A percentile compares a stretch with the other conserved stretches of the same genome.
phyloP scores from a whole-genome alignment of 2,329 filamentous ascomycete species.

The Penicillium sp. region DNA sequence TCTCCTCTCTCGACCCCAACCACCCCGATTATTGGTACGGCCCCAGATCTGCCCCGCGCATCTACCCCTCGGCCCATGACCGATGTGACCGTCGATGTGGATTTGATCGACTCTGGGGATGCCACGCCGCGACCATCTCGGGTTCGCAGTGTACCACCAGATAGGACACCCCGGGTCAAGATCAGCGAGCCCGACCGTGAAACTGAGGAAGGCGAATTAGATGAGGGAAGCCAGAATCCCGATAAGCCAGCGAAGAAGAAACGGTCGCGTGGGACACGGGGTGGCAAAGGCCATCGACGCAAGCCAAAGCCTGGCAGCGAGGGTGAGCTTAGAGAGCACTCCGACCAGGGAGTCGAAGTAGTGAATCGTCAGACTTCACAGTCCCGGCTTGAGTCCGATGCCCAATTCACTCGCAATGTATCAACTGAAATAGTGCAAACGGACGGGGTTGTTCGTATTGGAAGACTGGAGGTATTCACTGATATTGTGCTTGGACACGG shows the following conservation, averaged over 20 bases:
- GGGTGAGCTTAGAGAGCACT: slow-evolving; percentile 57
- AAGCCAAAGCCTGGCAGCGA: slow-evolving; percentile 55
- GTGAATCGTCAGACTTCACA: slow-evolving; percentile 46
- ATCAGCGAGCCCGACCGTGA: slow-evolving; percentile 42
- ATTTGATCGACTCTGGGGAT: slow-evolving; percentile 26
- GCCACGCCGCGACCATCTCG: slow-evolving; percentile 31
- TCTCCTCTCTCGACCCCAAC: slow-evolving; percentile 39
- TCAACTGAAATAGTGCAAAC: slow-evolving; percentile 59
- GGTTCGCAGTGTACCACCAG: slow-evolving; percentile 17
- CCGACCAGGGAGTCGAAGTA: slow-evolving; percentile 60
- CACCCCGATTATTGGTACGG: slow-evolving; percentile 34
- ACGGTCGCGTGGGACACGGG: slow-evolving; percentile 66
- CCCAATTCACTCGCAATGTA: slow-evolving; percentile 54
- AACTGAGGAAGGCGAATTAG: slow-evolving; percentile 32
- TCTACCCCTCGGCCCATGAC: slow-evolving; percentile 24
- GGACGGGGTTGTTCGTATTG: slow-evolving; percentile 64
- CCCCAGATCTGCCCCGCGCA: slow-evolving; percentile 28
- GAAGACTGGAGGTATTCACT: slow-evolving; percentile 61
- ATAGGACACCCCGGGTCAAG: slow-evolving; percentile 37
- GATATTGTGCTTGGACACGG: slow-evolving; percentile 68
- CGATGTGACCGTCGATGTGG: slow-evolving; percentile 35
- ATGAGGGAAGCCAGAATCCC: slow-evolving; percentile 17
- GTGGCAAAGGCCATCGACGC: slow-evolving; percentile 65
- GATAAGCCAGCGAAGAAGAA: slow-evolving; percentile 66
- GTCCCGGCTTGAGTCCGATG: slow-evolving; percentile 61